Evolutionary conservation across 106 monocot genomes (phyloP).

Genomic region (Cymbidium sinense): DNA sequence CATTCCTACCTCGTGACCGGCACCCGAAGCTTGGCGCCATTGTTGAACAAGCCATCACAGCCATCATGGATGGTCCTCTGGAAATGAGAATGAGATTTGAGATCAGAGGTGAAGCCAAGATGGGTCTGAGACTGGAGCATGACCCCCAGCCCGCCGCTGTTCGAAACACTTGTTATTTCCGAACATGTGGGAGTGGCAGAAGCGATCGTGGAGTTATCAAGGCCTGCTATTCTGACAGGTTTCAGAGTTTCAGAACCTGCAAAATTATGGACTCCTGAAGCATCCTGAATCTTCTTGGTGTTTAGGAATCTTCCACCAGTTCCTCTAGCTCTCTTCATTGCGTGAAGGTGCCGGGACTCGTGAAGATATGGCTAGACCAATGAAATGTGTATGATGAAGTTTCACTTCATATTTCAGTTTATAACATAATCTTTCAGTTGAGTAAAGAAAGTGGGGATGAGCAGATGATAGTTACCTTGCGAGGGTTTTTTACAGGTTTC

Average conservation of each 20-base stretch:
- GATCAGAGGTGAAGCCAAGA: background rate
- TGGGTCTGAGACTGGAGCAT: background rate
- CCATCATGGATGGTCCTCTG: background rate
- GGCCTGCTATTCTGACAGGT: background rate
- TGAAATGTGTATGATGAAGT: background rate
- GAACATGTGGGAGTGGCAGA: conserved; percentile 12
- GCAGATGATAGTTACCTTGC: conserved; percentile 43
- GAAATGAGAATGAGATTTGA: background rate
- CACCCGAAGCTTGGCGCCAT: background rate
- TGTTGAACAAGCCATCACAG: conserved; percentile 2
- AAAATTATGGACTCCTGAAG: conserved; percentile 1
- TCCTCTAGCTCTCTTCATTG: conserved; percentile 66
- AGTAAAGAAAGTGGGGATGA: background rate
- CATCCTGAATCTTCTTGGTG: conserved; percentile 36
- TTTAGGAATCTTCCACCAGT: conserved; percentile 72
- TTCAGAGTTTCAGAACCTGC: background rate
- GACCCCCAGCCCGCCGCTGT: background rate
- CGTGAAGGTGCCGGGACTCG: conserved; percentile 75
- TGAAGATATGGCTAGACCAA: conserved; percentile 70
- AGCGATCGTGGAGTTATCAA: background rate
- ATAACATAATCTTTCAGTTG: background rate
- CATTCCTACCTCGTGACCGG: conserved; percentile 21
- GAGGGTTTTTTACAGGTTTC: conserved; percentile 40
- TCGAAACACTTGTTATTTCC: conserved; percentile 12
- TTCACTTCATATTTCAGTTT: background rate